Evolutionary conservation across 805 yeast species (phyloP), one percentile per base, ranked within the genome.

Genomic region (Middelhovenomyces tepae): DNA sequence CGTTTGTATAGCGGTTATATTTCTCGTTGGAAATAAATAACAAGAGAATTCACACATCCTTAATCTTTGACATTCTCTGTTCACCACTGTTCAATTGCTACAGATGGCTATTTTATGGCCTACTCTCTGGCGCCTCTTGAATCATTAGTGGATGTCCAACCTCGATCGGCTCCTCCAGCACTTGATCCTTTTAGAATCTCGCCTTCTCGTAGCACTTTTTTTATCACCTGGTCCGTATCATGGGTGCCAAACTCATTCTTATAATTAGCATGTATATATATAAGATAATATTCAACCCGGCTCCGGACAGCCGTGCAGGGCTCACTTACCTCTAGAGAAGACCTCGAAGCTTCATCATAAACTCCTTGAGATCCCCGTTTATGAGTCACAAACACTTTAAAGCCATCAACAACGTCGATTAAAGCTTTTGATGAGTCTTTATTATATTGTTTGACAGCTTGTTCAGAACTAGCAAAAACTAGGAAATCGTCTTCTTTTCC

Each of bases 351-450:
- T 47, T 72, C 76, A 32, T 78, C 82, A 16, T 80, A 52, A 6
- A 68, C 65, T 36, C 94, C 94, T 46, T 73, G 81, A 3, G 74
- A 60, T 20, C 94, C 94, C 25, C 82, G 79, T 16, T 62, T 64
- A 39, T 67, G 67, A 36, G 73, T 70, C 15, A 70, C 64, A 51
- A 67, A 85, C n/a, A 84, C 66, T 47, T 78, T 71, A 61, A 71
- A 81, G 6, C 68, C 63, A 0, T 78, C 76, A 1, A 81, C 75
- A 4, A 79, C 69, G 25, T 72, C 75, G 8, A 73, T 60, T 37
- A 78, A 59, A 14, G 73, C 55, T 9, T 74, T 57, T 21, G 67
- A 46, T 1, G 62, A 39, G 23, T 72, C 73, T 16, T 63, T 61
- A 32, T 54, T 55, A 57, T 62, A 81, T 23, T 67, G 60, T 3